Base-by-base conservation (phyloP, 73 alveolate genomes). In the Paramecium sexaurelia region DNA sequence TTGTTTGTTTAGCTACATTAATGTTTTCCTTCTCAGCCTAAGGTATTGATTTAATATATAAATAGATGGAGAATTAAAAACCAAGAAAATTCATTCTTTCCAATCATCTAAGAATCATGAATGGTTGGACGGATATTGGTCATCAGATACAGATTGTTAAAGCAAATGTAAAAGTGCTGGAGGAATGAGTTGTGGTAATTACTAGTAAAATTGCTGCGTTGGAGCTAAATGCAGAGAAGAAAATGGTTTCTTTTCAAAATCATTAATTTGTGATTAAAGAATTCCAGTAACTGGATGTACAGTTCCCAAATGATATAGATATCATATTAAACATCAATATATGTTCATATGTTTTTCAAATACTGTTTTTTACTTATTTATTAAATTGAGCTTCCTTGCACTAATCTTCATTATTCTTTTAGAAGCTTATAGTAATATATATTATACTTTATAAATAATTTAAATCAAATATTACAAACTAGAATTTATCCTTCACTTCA, bases 101-200 rank as follows among this genome's bases (percentile, higher is more conserved):
- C 11, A 41, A 2, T 26, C 83, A 26, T 61, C 83, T 26, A 61
- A 61, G 83, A 61, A 61, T 61, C 83, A 61, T 32, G 83, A 61
- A 29, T 61, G 83, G 83, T 6, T 61, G 39, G 83, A 61, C 26
- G 83, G 83, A 61, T 61, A 61, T 61, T 61, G 83, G 83, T 61
- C 83, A 61, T 29, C 83, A 22, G 83, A 61, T 32, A 61, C 47
- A 61, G 83, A 61, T 29, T 61, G 83, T 6, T 61, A 61, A 24
- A 20, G 27, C 11, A 61, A 61, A 61, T 61, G 83, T n/a, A 61
- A 11, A 61, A 61, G 3, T 26, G 83, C 83, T 61, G 83, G 83
- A 29, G 83, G 83, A 13, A 61, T 61, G 83, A 61, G 83, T 61
- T 61, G 83, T 24, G 83, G 83, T 61, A 32, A 26, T 24, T 26